Evolutionary conservation across 768 basidiomycete genomes (phyloP).

Genomic region (Leccinum imitatum): DNA sequence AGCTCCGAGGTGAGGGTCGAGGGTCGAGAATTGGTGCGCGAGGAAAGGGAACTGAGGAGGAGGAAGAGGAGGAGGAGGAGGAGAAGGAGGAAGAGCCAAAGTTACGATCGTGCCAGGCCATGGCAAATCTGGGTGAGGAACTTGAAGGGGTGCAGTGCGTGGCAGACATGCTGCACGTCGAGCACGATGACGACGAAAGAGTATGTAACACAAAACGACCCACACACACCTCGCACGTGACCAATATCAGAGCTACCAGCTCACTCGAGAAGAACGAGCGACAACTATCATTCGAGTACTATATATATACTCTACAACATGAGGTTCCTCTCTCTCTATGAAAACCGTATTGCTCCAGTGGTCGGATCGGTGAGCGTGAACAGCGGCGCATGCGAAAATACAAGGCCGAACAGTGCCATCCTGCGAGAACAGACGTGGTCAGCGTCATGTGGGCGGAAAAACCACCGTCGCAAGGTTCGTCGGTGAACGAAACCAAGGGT

Average conservation of each 20-base stretch:
- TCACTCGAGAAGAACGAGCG: neutral
- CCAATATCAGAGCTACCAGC: conserved; percentile 16
- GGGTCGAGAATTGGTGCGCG: conserved; percentile 6
- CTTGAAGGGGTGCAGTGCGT: conserved; percentile 28
- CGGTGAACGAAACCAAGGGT: conserved; percentile 22
- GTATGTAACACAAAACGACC: conserved; percentile 8
- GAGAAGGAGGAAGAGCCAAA: neutral
- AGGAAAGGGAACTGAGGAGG: conserved; percentile 24
- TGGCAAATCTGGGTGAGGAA: neutral
- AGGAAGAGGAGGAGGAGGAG: conserved; percentile 12
- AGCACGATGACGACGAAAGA: neutral
- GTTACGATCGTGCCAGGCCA: neutral
- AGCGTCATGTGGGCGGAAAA: conserved; percentile 18
- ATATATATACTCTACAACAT: conserved; percentile 23
- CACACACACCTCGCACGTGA: conserved; percentile 26
- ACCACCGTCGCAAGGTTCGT: conserved; percentile 15
- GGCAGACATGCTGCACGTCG: conserved; percentile 32
- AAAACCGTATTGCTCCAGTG: conserved; percentile 33
- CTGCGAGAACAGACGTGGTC: conserved; percentile 32
- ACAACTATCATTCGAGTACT: neutral
- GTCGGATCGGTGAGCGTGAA: conserved; percentile 33
- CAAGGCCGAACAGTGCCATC: conserved; percentile 34
- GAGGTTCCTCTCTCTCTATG: conserved; percentile 23
- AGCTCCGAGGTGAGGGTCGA: conserved; percentile 5
- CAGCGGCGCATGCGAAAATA: conserved; percentile 33